phyloP scores from a whole-genome alignment of 2,329 filamentous ascomycete species.

The Phoma sp. region DNA sequence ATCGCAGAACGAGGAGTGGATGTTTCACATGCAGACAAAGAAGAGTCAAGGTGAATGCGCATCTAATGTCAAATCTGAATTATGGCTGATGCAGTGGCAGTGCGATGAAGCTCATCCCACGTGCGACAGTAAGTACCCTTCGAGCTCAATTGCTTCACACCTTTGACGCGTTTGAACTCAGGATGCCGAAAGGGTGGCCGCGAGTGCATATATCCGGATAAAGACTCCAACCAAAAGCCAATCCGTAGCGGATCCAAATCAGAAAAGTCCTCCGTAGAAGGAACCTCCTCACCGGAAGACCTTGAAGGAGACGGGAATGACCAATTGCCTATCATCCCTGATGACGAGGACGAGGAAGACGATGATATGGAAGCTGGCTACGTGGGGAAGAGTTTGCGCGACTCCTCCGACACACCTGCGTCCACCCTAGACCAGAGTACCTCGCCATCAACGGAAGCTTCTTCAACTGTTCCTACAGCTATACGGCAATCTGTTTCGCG shows the following conservation, averaged over 20 bases:
- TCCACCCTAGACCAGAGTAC: slow-evolving; percentile 55
- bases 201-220: slow-evolving; percentile 88
- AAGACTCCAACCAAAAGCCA: slow-evolving; percentile 60
- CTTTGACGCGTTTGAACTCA: slow-evolving; percentile 41
- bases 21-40: slow-evolving; percentile 91
- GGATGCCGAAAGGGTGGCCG: slow-evolving; percentile 92
- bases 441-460: slow-evolving; percentile 61
- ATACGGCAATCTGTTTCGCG: slow-evolving; percentile 43
- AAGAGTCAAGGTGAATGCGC: slow-evolving; percentile 72
- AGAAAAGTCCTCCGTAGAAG: slow-evolving; percentile 54
- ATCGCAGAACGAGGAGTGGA: slow-evolving; percentile 89
- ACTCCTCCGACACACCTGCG: slow-evolving; percentile 50
- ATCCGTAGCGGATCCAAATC: slow-evolving; percentile 57
- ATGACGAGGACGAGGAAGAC: slow-evolving; percentile 57
- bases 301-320: slow-evolving; percentile 52
- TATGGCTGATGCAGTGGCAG: slow-evolving; percentile 55
- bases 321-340: slow-evolving; percentile 50
- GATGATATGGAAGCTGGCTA: slow-evolving; percentile 37
- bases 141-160: background rate
- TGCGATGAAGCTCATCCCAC: slow-evolving; percentile 89
- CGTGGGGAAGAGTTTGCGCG: slow-evolving; percentile 34
- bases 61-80: background rate
- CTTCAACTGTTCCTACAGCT: slow-evolving; percentile 40
- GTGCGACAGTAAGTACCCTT: slow-evolving; percentile 71
- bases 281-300: slow-evolving; percentile 61